These are phyloP conservation scores for Pyrenochaeta sp. DNA, from an alignment of 2,329 filamentous ascomycete genomes.

Conservation along the genomic window DNA sequence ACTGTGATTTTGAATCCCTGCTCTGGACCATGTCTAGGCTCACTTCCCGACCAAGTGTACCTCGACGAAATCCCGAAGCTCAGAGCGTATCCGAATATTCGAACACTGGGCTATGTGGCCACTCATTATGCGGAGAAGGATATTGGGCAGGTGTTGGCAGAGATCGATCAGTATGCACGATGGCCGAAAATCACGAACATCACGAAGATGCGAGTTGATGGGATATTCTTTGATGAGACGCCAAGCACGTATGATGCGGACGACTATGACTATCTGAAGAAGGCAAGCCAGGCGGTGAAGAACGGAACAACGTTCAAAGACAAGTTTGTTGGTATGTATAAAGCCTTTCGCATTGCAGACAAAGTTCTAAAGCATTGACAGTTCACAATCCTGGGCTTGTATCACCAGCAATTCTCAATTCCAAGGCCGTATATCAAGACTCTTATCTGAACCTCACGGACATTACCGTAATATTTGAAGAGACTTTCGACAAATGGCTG, in stretches of 20 bases:
- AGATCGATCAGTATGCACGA: conserved; percentile 57
- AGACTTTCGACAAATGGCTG: conserved; percentile 39
- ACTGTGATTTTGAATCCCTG: conserved; percentile 61
- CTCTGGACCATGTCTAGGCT: conserved; percentile 44
- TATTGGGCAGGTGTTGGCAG: conserved; percentile 39
- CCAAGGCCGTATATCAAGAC: conserved; percentile 17
- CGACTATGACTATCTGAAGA: conserved; percentile 32
- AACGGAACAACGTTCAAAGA: conserved; percentile 30
- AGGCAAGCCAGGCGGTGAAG: conserved; percentile 25
- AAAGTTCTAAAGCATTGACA: conserved; percentile 2
- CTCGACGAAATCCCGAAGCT: conserved; percentile 53
- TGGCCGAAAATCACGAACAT: conserved; percentile 52
- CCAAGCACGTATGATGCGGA: conserved; percentile 40
- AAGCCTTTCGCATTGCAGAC: not conserved
- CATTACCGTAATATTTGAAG: conserved; percentile 42
- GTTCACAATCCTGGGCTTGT: conserved; percentile 41
- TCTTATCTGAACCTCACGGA: conserved; percentile 42
- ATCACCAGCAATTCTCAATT: conserved; percentile 22
- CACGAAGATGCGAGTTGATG: conserved; percentile 53
- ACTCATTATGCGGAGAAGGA: conserved; percentile 55
- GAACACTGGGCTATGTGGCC: conserved; percentile 61
- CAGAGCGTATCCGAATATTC: conserved; percentile 55
- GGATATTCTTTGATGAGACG: conserved; percentile 63
- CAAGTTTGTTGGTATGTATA: conserved; percentile 30
- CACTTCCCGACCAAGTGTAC: conserved; percentile 36